phyloP scores from a whole-genome alignment of 257 asterid species.

The Solanum appendiculatum region DNA sequence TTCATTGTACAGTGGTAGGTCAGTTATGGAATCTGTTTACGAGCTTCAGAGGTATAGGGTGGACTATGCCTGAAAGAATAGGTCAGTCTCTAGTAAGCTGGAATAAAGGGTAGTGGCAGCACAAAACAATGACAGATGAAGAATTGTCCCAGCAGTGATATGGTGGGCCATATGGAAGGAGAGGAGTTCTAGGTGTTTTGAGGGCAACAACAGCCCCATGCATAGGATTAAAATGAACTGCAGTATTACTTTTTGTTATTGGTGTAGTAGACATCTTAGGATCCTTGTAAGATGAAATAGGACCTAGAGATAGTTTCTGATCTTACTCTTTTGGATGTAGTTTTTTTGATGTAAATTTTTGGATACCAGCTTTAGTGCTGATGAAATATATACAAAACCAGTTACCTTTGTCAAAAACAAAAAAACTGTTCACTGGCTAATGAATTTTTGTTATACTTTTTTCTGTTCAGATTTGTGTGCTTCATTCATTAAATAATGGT shows the following conservation, averaged over 20 bases:
- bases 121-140: neutral
- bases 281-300: neutral
- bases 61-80: neutral
- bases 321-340: neutral
- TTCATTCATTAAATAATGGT: slow-evolving; percentile 57
- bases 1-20: neutral
- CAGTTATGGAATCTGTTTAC: neutral
- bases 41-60: neutral
- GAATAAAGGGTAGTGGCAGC: neutral
- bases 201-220: neutral
- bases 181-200: neutral
- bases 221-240: neutral
- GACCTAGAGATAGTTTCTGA: neutral
- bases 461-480: slow-evolving; percentile 67
- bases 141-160: neutral
- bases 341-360: neutral
- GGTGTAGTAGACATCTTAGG: neutral
- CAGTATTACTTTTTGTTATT: neutral
- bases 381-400: neutral
- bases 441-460: neutral
- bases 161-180: neutral
- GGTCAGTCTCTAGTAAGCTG: neutral
- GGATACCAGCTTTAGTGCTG: neutral
- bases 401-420: neutral
- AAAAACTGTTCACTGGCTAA: neutral